Evolutionary conservation across 169 alveolate species (phyloP), one percentile per base, ranked within the genome.

Genomic region (Cryptosporidium parvum): DNA sequence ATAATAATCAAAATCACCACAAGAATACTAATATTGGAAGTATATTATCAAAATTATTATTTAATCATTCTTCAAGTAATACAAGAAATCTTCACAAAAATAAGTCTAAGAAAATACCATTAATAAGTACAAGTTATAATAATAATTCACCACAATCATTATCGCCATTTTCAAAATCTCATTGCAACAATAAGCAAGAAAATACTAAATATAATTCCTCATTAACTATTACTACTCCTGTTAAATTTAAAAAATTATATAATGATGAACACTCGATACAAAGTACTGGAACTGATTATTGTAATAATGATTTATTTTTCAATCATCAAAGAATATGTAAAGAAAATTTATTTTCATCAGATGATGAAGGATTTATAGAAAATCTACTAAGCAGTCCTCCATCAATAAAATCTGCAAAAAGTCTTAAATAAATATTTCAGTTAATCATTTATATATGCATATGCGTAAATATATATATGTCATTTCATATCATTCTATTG

Each of bases 31-130:
- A 80, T 29, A 59, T 80, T 48, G 51, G 51, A 6, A 58, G 26
- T 37, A 73, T 73, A 56, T 59, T 73, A 21, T 73, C 86, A 33
- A 73, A 73, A 56, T 23, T 73, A 33, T 39, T 73, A 31, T 73
- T 73, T 73, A 73, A 73, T 73, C 29, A 56, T 58, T 71, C 72
- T 8, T 31, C 70, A 18, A 70, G 48, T 7, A 70, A 62, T 18
- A 48, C 48, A n/a, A 70, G 51, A 45, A 44, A 52, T 51, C 9
- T 9, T 26, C 33, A 26, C 5, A 52, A 51, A 70, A 16, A 48
- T 3, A 52, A 70, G 31, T 42, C 23, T 48, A 45, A 45, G 21
- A 48, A 48, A 23, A 12, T 45, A 1, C 21, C 48, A 6, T 26
- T 48, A 3, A 37, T 26, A 21, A 7, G 51, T 26, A 42, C 33